Percentiles rank a stretch among this genome's conserved stretches.
Conservation (phyloP, 768 basidiomycete genomes). For the Russula vinacea region DNA sequence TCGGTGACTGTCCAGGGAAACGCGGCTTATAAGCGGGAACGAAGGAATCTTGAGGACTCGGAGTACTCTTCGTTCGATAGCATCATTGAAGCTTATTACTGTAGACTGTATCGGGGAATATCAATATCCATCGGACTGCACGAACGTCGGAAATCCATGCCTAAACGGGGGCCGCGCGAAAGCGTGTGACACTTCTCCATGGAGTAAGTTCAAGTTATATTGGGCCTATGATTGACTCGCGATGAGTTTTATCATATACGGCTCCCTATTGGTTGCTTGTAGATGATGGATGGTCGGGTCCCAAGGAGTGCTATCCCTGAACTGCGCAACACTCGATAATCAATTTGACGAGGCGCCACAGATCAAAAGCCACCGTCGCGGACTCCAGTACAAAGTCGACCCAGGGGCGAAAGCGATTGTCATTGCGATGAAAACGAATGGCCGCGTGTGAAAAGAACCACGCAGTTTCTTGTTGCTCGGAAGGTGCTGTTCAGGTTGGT, state of each 20-base stretch:
- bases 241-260: too few relatives aligned
- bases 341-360: background rate
- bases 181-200: background rate
- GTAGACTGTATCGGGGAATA: too few relatives aligned
- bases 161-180: background rate
- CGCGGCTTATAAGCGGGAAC: too few relatives aligned
- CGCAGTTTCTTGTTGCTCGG: background rate
- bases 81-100: too few relatives aligned
- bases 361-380: too few relatives aligned
- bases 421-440: background rate
- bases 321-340: background rate
- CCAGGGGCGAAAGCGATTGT: background rate
- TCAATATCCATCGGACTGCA: too few relatives aligned
- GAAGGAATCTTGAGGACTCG: background rate
- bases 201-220: background rate
- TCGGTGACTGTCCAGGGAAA: too few relatives aligned
- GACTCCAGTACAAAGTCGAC: background rate
- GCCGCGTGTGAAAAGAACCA: background rate
- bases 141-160: too few relatives aligned
- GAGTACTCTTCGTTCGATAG: background rate
- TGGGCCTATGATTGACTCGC: too few relatives aligned
- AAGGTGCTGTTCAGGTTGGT: background rate
- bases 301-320: too few relatives aligned
- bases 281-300: too few relatives aligned
- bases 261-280: too few relatives aligned